Evolutionary conservation across 1,284 basidiomycete genomes (phyloP), one percentile per base, ranked within the genome.

Genomic region (Fomitiporia mediterranea): DNA sequence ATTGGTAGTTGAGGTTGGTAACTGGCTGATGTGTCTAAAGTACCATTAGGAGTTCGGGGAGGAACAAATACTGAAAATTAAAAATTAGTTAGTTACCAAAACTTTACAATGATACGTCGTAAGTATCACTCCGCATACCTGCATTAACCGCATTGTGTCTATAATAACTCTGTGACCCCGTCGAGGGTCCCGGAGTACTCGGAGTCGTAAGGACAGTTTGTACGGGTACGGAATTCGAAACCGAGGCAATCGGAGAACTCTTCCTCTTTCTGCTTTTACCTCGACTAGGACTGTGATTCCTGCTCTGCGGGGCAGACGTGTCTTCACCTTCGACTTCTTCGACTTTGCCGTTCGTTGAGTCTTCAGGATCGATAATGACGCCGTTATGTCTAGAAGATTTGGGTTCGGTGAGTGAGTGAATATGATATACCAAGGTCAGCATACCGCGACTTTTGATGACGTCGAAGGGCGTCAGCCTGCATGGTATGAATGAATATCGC

Each of bases 381-480:
- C 85, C 85, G 63, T 84, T 83, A 63, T 87, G 84, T 63, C 83
- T 86, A 44, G 34, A 53, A 42, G n/a, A 39, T 9, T 13, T 52
- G 30, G 47, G 47, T 34, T 59, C 35, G 54, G 35, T 39, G 25
- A 28, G 21, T 48, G 9, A 19, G 28, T 30, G 43, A 40, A 30
- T 38, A 28, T 39, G 56, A 32, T 1, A 13, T 25, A 15, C 11
- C 11, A 4, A 38, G 48, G 32, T 23, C 59, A 34, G 49, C 73
- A 63, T 58, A 83, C 84, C 85, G 80, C 58, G 86, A 86, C 61
- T 82, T 83, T 68, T 83, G 80, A 64, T 84, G 82, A 63, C 82
- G 72, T 51, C 78, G 72, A 39, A 83, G 70, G 13, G 82, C 82
- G 66, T 84, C 82, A 28, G 80, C 79, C 82, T 84, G 53, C 40